Conservation (phyloP, 371 early-diverging fungal species). For the Parasitella parasitica region DNA sequence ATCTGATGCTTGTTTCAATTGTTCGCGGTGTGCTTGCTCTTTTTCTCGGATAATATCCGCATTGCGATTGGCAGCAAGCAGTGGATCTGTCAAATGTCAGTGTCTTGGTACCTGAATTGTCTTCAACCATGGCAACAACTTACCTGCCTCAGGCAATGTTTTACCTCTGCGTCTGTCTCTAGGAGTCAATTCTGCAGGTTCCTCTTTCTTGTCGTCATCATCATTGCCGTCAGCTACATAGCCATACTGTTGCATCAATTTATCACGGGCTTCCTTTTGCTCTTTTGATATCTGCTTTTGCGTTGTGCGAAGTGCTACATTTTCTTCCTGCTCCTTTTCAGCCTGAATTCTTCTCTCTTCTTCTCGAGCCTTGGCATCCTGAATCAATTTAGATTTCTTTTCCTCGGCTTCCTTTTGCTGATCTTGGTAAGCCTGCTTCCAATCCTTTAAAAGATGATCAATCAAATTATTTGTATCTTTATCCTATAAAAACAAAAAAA, state of each 20-base stretch:
- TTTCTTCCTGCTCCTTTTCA: conserved; percentile 22
- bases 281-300: conserved; percentile 47
- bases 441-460: conserved; percentile 33
- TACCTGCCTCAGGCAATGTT: conserved; percentile 29
- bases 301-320: conserved; percentile 13
- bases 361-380: conserved; percentile 36
- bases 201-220: conserved; percentile 34
- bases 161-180: conserved; percentile 39
- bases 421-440: conserved; percentile 37
- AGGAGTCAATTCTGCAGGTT: neutral
- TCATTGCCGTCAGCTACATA: conserved; percentile 51
- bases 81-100: conserved; percentile 28
- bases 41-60: conserved; percentile 51
- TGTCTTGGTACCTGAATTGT: neutral
- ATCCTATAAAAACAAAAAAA: too few species aligned
- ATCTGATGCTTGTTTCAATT: conserved; percentile 55
- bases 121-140: neutral
- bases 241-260: conserved; percentile 53
- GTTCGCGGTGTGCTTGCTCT: conserved; percentile 48
- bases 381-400: conserved; percentile 34
- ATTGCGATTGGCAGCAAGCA: conserved; percentile 52
- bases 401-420: conserved; percentile 37
- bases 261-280: conserved; percentile 53
- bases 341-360: conserved; percentile 19
- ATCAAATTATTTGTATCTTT: conserved; percentile 38